Conservation (phyloP, 139 green algal genomes). For the Tetradesmus obliquus region DNA sequence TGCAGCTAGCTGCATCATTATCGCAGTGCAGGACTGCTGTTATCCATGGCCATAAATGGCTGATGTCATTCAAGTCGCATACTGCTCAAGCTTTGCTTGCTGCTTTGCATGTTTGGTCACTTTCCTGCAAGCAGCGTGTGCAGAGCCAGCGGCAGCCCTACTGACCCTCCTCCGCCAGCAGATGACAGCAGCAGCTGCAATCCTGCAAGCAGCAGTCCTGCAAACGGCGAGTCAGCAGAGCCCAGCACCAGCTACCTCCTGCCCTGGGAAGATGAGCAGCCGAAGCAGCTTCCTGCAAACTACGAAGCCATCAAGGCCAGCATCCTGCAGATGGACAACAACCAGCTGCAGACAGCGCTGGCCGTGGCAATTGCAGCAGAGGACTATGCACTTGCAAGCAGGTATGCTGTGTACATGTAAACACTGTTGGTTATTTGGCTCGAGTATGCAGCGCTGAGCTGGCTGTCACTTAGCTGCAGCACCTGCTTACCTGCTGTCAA, state of each 20-base stretch:
- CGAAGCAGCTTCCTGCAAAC: constrained; percentile 4
- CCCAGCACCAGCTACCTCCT: constrained; percentile 15
- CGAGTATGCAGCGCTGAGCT: not conserved
- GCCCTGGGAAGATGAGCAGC: constrained; percentile 24
- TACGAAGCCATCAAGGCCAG: constrained; percentile 30
- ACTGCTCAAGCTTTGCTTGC: not conserved
- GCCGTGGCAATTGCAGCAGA: constrained; percentile 75
- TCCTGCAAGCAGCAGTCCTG: not conserved
- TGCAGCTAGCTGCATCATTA: not conserved
- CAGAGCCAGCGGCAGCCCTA: not conserved
- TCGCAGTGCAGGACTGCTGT: not conserved
- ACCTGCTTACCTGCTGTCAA: too few relatives aligned
- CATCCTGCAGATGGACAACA: constrained; percentile 68
- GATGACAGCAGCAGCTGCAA: not conserved
- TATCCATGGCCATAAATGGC: not conserved
- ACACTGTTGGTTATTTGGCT: not conserved
- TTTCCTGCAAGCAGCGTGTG: not conserved
- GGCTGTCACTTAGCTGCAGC: not conserved
- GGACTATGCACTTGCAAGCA: constrained; percentile 71
- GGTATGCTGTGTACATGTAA: constrained; percentile 46
- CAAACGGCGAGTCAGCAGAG: not conserved
- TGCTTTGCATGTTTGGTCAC: not conserved
- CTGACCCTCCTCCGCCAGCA: not conserved
- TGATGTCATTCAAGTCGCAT: not conserved
- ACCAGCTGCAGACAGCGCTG: constrained; percentile 84